Evolutionary conservation across 805 yeast species (phyloP).

Genomic region (Yarrowia porcina): DNA sequence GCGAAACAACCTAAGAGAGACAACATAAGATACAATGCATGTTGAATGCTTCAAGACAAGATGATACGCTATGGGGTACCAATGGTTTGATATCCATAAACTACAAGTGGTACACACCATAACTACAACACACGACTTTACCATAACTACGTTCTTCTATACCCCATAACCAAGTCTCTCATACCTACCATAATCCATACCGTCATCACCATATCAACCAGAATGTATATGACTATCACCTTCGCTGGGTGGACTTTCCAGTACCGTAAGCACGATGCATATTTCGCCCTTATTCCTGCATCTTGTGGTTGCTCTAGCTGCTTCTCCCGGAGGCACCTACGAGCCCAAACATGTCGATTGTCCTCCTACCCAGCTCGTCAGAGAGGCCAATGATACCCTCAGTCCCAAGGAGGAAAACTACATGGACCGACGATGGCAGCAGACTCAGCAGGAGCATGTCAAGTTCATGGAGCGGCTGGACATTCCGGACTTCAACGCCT

Average conservation of each 20-base stretch:
- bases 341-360: conserved; percentile 38
- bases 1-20: no score
- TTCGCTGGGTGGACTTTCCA: neutral
- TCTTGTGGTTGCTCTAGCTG: neutral
- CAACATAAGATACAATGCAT: no score
- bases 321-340: conserved; percentile 5
- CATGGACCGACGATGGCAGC: conserved; percentile 35
- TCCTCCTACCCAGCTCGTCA: conserved; percentile 38
- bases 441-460: conserved; percentile 40
- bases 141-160: no score
- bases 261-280: neutral
- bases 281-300: neutral
- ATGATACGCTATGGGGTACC: no score
- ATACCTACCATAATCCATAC: no score
- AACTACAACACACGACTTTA: no score
- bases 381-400: conserved; percentile 37
- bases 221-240: neutral
- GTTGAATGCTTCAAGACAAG: no score
- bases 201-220: neutral
- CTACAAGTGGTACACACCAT: neutral
- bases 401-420: conserved; percentile 36
- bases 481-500: conserved; percentile 49
- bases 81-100: no score
- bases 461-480: conserved; percentile 47
- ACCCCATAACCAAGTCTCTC: no score